phyloP scores from a whole-genome alignment of 2,329 filamentous ascomycete species.

The Hymenoscyphus fraxineus region DNA sequence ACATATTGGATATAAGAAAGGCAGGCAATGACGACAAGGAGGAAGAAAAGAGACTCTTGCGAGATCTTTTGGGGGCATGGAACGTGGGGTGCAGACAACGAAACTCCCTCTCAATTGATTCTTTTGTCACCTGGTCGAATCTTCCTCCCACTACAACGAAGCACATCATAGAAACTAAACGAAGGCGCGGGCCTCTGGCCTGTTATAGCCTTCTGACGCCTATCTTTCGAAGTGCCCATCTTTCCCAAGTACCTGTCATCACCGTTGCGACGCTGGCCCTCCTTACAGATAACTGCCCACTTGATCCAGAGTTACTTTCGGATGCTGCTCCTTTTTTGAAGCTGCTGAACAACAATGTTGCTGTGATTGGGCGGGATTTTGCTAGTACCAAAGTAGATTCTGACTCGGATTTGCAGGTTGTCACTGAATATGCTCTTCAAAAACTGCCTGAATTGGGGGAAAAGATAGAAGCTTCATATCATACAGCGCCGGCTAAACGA shows the following conservation, averaged over 20 bases:
- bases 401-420: background rate
- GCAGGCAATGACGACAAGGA: background rate
- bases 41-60: conserved; percentile 17
- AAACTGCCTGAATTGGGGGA: conserved; percentile 17
- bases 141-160: conserved; percentile 18
- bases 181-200: conserved; percentile 15
- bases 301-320: background rate
- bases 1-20: conserved; percentile 19
- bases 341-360: conserved; percentile 14
- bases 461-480: background rate
- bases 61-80: conserved; percentile 33
- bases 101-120: conserved; percentile 7
- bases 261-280: conserved; percentile 30
- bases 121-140: conserved; percentile 27
- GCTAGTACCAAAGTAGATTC: background rate
- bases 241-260: conserved; percentile 22
- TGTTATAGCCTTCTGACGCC: conserved; percentile 26
- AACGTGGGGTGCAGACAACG: conserved; percentile 28
- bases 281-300: conserved; percentile 16
- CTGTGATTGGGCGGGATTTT: conserved; percentile 14
- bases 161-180: conserved; percentile 14
- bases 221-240: conserved; percentile 14
- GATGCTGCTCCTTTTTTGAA: conserved; percentile 17
- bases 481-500: background rate
- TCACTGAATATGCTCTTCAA: conserved; percentile 21